phyloP scores from a whole-genome alignment of 345 rosid genomes.

The Schrenkiella parvula region DNA sequence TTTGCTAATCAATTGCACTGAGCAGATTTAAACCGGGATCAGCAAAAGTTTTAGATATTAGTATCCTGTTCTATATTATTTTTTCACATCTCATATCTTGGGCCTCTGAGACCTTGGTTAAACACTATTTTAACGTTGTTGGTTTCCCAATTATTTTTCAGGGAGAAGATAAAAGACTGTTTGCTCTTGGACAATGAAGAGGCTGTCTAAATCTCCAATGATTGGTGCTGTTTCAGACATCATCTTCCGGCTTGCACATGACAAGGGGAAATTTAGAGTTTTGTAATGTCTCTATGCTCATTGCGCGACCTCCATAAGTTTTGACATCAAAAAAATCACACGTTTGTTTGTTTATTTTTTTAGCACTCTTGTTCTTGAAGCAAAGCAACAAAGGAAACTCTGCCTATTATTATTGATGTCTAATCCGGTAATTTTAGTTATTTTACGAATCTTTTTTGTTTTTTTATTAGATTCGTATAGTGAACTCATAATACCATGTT shows the following conservation, averaged over 20 bases:
- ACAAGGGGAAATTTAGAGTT: background rate
- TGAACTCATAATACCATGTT: no score
- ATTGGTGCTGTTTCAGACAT: background rate
- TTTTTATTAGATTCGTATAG: no score
- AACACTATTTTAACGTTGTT: background rate
- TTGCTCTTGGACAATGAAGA: conserved; percentile 64
- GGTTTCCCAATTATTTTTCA: conserved; percentile 24
- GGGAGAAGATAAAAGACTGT: conserved; percentile 82
- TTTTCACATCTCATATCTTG: background rate
- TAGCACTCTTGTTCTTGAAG: background rate
- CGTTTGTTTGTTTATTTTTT: background rate
- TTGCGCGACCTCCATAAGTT: background rate
- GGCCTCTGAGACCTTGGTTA: background rate
- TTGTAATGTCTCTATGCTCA: background rate
- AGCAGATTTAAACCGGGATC: background rate
- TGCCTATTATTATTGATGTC: no score
- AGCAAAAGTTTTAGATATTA: background rate
- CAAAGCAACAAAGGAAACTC: background rate
- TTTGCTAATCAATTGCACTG: background rate
- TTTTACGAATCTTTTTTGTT: no score
- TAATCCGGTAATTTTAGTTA: no score
- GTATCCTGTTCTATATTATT: background rate
- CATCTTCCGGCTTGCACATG: background rate
- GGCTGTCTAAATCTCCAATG: conserved; percentile 35
- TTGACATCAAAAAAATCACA: background rate